Conservation (phyloP, 2,329 filamentous ascomycete genomes). For the Albifimbria verrucaria region DNA sequence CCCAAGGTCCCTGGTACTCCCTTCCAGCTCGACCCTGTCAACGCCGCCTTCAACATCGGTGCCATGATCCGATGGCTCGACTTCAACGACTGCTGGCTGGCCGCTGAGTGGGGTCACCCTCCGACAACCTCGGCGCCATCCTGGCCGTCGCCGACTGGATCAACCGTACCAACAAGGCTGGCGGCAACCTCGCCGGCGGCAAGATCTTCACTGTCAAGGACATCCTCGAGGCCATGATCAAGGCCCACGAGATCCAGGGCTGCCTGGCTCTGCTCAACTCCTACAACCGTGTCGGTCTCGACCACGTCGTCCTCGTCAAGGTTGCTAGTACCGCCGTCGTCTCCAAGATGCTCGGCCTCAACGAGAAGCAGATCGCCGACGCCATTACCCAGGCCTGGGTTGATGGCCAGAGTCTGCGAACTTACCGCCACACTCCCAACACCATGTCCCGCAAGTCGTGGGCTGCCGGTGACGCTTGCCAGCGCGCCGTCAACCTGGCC, state of each 20-base stretch:
- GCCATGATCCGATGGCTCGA: conserved; percentile 99
- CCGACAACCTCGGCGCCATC: conserved; percentile 96
- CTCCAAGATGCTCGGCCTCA: conserved; percentile 89
- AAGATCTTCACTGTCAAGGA: conserved; percentile 87
- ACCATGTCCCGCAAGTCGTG: conserved; percentile 99
- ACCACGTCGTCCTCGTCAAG: conserved; percentile 98
- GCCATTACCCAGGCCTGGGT: conserved; percentile 97
- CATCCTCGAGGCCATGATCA: conserved; percentile 96
- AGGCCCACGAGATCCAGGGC: conserved; percentile 98
- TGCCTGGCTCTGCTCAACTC: conserved; percentile 96
- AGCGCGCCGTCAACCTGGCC: conserved; percentile 87
- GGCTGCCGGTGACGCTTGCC: conserved; percentile 97
- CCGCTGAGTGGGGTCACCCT: conserved; percentile 98
- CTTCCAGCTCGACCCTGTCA: conserved; percentile 92
- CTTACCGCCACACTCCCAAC: conserved; percentile 96
- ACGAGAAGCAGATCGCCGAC: conserved; percentile 86
- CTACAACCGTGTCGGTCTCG: conserved; percentile 96
- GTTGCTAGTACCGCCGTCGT: conserved; percentile 93
- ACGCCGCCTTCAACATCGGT: conserved; percentile 97
- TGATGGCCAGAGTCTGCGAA: conserved; percentile 92
- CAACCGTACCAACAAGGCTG: conserved; percentile 78
- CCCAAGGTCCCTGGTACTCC: conserved; percentile 87
- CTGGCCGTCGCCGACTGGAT: conserved; percentile 97
- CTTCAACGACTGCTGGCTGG: conserved; percentile 99
- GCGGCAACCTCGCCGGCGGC: conserved; percentile 77